A percentile compares a stretch with the other conserved stretches of the same genome.
Evolutionary conservation across 2,329 filamentous ascomycete species (phyloP).

Genomic region (Karstenula rhodostoma): DNA sequence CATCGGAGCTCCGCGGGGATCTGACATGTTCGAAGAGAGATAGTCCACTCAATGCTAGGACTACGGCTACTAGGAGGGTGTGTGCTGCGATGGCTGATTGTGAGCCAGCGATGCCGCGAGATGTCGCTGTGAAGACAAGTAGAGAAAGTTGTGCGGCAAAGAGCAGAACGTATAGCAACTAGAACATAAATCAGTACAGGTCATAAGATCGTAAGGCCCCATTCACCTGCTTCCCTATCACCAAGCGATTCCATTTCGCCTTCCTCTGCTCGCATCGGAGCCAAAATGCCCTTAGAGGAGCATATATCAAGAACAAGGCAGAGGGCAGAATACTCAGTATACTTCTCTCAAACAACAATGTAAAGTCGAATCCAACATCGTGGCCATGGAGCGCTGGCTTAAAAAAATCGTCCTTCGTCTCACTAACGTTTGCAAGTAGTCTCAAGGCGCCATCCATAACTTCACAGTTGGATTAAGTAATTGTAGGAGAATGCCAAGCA

Average conservation of each 20-base stretch:
- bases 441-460: background rate
- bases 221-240: conserved; percentile 9
- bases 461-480: background rate
- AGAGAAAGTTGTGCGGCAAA: conserved; percentile 12
- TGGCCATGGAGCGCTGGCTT: conserved; percentile 11
- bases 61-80: conserved; percentile 7
- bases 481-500: background rate
- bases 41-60: conserved; percentile 10
- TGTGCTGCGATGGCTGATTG: conserved; percentile 4
- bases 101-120: conserved; percentile 1
- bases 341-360: conserved; percentile 16
- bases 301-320: conserved; percentile 11
- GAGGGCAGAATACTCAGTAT: conserved; percentile 14
- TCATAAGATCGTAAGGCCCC: too few relatives aligned
- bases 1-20: conserved; percentile 15
- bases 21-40: conserved; percentile 15
- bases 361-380: conserved; percentile 15
- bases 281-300: conserved; percentile 4
- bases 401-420: conserved; percentile 4
- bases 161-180: conserved; percentile 13
- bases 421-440: background rate
- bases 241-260: conserved; percentile 4
- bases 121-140: conserved; percentile 5
- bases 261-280: conserved; percentile 12
- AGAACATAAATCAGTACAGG: background rate